Evolutionary conservation across 352 stramenopile genomes (phyloP).

Genomic region (Phytopythium helicoides): DNA sequence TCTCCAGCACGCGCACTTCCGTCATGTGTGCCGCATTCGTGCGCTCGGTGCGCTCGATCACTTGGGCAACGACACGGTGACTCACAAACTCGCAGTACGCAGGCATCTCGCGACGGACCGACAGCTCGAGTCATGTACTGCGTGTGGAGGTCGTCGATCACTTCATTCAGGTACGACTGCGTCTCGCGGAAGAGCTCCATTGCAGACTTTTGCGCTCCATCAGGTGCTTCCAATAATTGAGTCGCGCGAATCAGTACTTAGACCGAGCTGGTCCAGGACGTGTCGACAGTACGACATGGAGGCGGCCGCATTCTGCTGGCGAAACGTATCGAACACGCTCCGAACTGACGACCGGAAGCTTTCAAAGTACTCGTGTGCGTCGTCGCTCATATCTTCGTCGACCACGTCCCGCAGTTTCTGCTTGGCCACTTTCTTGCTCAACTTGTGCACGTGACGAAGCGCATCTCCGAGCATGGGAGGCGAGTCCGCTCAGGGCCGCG

Average conservation of each 20-base stretch:
- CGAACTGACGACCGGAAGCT: conserved; percentile 53
- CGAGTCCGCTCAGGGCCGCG: conserved; percentile 46
- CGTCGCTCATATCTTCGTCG: conserved; percentile 57
- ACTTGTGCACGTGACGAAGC: conserved; percentile 55
- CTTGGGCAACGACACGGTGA: conserved; percentile 61
- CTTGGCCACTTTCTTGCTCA: conserved; percentile 75
- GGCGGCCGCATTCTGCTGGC: conserved; percentile 74
- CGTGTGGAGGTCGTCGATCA: conserved; percentile 47
- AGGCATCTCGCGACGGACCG: conserved; percentile 71
- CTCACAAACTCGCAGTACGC: conserved; percentile 86
- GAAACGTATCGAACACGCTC: conserved; percentile 46
- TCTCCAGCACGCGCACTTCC: conserved; percentile 72
- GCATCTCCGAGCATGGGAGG: conserved; percentile 57
- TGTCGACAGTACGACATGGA: conserved; percentile 84
- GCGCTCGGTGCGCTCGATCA: conserved; percentile 77
- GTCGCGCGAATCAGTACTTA: conserved; percentile 17
- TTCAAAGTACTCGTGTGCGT: conserved; percentile 66
- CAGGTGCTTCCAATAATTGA: conserved; percentile 5
- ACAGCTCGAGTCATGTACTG: conserved; percentile 62
- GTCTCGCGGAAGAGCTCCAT: conserved; percentile 78
- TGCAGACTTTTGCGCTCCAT: conserved; percentile 48
- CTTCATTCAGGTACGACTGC: conserved; percentile 53
- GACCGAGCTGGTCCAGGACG: conserved; percentile 46
- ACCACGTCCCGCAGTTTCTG: conserved; percentile 71
- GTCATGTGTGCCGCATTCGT: conserved; percentile 75